Evolutionary conservation across 129 eudicot species (phyloP).

Genomic region (Saussurea involucrata): DNA sequence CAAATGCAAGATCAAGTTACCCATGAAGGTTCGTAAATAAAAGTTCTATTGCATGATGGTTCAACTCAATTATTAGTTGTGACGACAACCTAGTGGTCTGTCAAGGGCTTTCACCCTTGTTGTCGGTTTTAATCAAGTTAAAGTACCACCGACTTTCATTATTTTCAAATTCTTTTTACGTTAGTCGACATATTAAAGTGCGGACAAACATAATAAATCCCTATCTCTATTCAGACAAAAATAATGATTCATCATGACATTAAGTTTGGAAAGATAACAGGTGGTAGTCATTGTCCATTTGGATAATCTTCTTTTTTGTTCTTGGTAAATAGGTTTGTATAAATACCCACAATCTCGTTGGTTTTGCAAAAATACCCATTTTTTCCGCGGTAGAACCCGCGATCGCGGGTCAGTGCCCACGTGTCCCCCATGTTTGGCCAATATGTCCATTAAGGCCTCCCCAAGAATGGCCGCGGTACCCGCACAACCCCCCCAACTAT

Average conservation of each 20-base stretch:
- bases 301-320: constrained; percentile 2
- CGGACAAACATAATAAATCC: neutral
- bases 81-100: neutral
- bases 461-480: too few relatives aligned
- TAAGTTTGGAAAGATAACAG: neutral
- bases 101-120: neutral
- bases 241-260: neutral
- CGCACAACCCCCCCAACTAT: too few relatives aligned
- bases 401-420: too few relatives aligned
- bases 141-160: neutral
- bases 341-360: too few relatives aligned
- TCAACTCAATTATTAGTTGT: neutral
- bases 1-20: neutral
- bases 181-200: neutral
- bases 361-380: too few relatives aligned
- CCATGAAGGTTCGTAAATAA: neutral
- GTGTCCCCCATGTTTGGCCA: too few relatives aligned
- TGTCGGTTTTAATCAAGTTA: neutral
- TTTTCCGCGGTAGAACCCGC: too few relatives aligned
- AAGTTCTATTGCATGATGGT: neutral
- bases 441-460: too few relatives aligned
- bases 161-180: neutral
- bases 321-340: too few relatives aligned
- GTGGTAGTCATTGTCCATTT: neutral
- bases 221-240: neutral